Percentiles rank a stretch among this genome's conserved stretches.
Evolutionary conservation across 73 alveolate genomes (phyloP).

Genomic region (Paramecium pentaurelia): DNA sequence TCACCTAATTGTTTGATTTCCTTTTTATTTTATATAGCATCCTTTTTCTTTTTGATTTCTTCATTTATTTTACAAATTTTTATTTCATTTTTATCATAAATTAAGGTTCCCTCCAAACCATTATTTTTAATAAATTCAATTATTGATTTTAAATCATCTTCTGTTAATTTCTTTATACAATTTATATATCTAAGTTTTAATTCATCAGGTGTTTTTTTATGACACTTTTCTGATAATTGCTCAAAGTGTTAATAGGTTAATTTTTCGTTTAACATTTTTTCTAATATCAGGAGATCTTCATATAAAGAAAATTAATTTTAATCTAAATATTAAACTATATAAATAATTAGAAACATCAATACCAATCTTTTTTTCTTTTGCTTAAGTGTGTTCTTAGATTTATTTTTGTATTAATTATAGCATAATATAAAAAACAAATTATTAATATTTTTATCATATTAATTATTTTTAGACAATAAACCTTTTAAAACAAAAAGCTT

Average conservation of each 20-base stretch:
- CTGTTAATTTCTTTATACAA: background rate
- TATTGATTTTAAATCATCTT: background rate
- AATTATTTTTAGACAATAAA: background rate
- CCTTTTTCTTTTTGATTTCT: background rate
- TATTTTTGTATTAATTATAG: background rate
- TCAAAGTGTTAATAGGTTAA: background rate
- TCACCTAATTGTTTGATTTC: background rate
- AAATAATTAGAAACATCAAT: background rate
- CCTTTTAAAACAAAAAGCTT: background rate
- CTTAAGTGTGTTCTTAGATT: background rate
- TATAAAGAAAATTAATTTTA: background rate
- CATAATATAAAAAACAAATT: background rate
- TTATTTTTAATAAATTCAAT: background rate
- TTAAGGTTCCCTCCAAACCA: constrained; percentile 10
- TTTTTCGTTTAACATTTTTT: background rate
- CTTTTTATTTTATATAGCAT: background rate
- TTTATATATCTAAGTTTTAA: background rate
- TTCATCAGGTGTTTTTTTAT: background rate
- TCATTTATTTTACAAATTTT: background rate
- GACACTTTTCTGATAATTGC: background rate
- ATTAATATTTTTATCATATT: background rate
- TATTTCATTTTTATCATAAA: background rate
- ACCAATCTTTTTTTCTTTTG: background rate
- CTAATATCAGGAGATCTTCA: background rate
- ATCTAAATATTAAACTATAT: background rate